Base-by-base conservation (phyloP, 1,284 basidiomycete genomes). In the Melampsora medusae region DNA sequence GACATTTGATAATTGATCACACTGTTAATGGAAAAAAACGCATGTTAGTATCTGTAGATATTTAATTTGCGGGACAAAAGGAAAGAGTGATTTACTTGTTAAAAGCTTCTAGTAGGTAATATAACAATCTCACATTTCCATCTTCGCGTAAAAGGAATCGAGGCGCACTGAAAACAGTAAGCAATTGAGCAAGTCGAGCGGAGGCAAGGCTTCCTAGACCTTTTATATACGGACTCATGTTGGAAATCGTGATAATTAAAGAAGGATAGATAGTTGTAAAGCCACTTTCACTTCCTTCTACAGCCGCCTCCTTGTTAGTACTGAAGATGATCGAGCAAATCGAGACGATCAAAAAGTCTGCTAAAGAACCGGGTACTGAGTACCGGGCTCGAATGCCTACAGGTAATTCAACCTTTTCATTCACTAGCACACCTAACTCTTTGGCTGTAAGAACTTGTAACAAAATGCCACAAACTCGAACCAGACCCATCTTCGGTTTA, bases 321-420 rank as follows among this genome's bases (percentile, higher is more conserved):
- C 62, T 67, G 22, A 75, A 75, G 56, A 75, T 75, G 59, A 75
- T 22, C 2, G 72, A 75, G 59, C 72, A 75, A 12, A 75, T 75
- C n/a, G 72, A 75, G 49, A 75, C 72, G 31, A 68, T 68, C 28
- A 75, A 61, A 60, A 75, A 75, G 59, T 75, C 72, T 10, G 56
- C 59, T 42, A 75, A 61, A 19, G 65, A 67, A 28, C 72, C 72
- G 0, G 72, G 72, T 9, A 75, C 72, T 12, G 65, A 67, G 42
- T 75, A 75, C 33, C 66, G 72, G 42, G 72, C 72, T 25, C 72
- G 65, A 48, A 75, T 75, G 16, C 28, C 65, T n/a, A 75, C 66
- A 25, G 72, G 72, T 16, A 75, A 53, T 25, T 75, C 72, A 46
- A 75, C 59, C 42, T 67, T 67, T 6, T 56, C 60, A 59, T 75